Evolutionary conservation across 345 rosid species (phyloP), one percentile per base, ranked within the genome.

Genomic region (Lenwebbia sp.): DNA sequence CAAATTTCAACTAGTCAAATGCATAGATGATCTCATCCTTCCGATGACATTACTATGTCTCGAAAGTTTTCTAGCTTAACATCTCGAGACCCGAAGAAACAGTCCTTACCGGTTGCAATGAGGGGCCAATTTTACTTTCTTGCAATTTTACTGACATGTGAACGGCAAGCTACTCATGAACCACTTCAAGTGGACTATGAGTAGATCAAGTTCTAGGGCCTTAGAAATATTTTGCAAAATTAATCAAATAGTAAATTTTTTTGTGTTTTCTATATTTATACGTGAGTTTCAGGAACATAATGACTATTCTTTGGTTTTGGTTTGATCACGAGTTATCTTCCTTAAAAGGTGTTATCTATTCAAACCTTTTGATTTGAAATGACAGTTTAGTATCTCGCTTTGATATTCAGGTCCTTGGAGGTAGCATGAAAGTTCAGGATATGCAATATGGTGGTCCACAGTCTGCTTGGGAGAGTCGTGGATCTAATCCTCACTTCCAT

Each of bases 391-490:
- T 51, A 17, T 82, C 56, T 82, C 12, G 5, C 56, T 83, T 30
- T 40, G 47, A 83, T 41, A 54, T 83, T 26, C 78, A 70, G 78
- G 78, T 70, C 47, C 47, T 70, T 83, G 90, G 91, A 40, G 76
- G 83, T n/a, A 90, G 91, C 88, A n/a, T 89, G 85, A 88, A 87
- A 88, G 86, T 87, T 53, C 90, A 86, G 70, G 90, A 90, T 86
- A 87, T 86, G 81, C 84, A 82, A 15, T 83, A 86, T 49, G 90
- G 88, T 82, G 88, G 88, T 56, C 40, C 87, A 13, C 89, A 92
- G 82, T 78, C 57, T 51, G 44, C 85, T 13, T 55, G 76, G 54
- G 88, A 90, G n/a, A 84, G 76, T 53, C 86, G 25, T 40, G 85
- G 89, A 70, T 70, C 44, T 70, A 70, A 70, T 70, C 78, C 47